These are phyloP conservation scores for Lithohypha guttulata DNA, from an alignment of 2,329 filamentous ascomycete genomes.

Conservation along the genomic window DNA sequence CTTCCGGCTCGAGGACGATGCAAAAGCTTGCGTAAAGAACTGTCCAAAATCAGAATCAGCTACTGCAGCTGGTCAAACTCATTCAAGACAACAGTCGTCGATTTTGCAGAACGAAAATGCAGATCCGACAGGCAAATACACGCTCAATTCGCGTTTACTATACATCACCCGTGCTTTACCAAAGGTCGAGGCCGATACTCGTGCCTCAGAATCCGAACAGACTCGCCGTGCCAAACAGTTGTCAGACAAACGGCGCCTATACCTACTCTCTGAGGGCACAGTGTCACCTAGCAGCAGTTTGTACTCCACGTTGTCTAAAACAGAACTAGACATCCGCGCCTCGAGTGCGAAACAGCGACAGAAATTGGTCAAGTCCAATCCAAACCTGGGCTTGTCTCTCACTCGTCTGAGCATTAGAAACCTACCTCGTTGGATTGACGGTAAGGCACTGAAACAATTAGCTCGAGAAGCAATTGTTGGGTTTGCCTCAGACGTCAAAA, in stretches of 20 bases:
- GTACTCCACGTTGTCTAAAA: slow-evolving; percentile 62
- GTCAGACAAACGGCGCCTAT: slow-evolving; percentile 82
- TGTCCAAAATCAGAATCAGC: slow-evolving; percentile 52
- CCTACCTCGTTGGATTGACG: slow-evolving; percentile 68
- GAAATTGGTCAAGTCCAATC: slow-evolving; percentile 82
- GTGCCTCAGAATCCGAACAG: slow-evolving; percentile 58
- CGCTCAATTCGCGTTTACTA: slow-evolving; percentile 76
- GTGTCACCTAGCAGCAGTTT: slow-evolving; percentile 68
- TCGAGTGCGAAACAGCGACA: slow-evolving; percentile 78
- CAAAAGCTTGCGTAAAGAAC: slow-evolving; percentile 60
- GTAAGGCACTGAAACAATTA: slow-evolving; percentile 82
- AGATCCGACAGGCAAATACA: slow-evolving; percentile 77
- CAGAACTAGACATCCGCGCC: slow-evolving; percentile 80
- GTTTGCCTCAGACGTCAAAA: slow-evolving; percentile 82
- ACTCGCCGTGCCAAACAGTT: slow-evolving; percentile 53
- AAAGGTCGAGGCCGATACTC: slow-evolving; percentile 64
- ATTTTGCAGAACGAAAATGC: slow-evolving; percentile 76
- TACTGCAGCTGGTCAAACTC: slow-evolving; percentile 22
- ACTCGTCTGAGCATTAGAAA: slow-evolving; percentile 88
- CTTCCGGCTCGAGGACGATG: slow-evolving; percentile 70
- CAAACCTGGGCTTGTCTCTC: slow-evolving; percentile 74
- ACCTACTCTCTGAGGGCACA: slow-evolving; percentile 75
- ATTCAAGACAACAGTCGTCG: slow-evolving; percentile 45
- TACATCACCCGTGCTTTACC: slow-evolving; percentile 77
- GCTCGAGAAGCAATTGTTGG: slow-evolving; percentile 88